Conservation (phyloP, 805 yeast species). For the Wickerhamomyces xylosicus region DNA sequence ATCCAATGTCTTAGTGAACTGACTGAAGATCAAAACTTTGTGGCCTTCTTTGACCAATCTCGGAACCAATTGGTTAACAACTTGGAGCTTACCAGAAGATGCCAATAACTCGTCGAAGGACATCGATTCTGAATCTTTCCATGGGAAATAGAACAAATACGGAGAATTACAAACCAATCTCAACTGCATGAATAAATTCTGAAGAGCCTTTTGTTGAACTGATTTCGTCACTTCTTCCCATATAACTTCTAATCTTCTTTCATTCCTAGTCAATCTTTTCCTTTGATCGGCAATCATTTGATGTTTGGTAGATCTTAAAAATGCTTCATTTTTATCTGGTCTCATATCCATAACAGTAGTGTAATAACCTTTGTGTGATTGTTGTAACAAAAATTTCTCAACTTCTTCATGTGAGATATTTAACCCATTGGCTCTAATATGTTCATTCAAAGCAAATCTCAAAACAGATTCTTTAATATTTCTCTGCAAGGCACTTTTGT, state of each 20-base stretch:
- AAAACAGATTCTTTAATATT: conserved; percentile 34
- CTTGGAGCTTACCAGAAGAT: conserved; percentile 64
- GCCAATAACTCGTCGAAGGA: conserved; percentile 31
- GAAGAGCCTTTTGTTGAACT: conserved; percentile 41
- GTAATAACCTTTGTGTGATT: conserved; percentile 22
- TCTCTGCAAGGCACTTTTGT: conserved; percentile 37
- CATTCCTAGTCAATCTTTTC: conserved; percentile 2
- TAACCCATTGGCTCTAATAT: conserved; percentile 30
- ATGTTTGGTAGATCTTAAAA: conserved; percentile 6
- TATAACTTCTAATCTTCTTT: conserved; percentile 6
- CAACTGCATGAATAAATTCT: conserved; percentile 73
- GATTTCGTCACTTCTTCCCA: conserved; percentile 24
- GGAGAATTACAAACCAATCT: conserved; percentile 84
- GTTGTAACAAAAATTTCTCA: conserved; percentile 31
- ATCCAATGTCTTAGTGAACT: conserved; percentile 78
- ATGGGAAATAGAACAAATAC: conserved; percentile 74
- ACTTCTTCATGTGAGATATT: conserved; percentile 21
- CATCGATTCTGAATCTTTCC: conserved; percentile 33
- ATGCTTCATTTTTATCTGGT: conserved; percentile 8
- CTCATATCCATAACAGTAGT: not conserved
- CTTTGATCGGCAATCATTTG: conserved; percentile 3
- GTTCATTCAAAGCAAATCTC: conserved; percentile 40
- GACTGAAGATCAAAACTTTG: conserved; percentile 76
- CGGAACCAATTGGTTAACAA: conserved; percentile 53
- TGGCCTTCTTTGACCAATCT: conserved; percentile 41